Base-by-base conservation (phyloP, 805 yeast species). In the Nadsonia fulvescens region DNA sequence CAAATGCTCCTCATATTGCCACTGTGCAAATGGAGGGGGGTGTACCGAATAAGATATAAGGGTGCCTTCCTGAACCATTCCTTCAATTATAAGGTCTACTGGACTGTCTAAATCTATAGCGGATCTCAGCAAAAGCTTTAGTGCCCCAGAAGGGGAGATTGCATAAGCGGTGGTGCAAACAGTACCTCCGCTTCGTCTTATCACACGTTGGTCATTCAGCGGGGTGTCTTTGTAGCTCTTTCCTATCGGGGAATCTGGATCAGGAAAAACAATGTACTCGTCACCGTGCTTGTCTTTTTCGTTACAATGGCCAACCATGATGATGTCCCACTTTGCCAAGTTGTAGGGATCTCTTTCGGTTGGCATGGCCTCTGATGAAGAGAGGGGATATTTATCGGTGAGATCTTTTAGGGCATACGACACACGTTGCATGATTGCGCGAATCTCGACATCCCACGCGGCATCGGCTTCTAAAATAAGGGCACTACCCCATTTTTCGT, bases 391-490 rank as follows among this genome's bases (percentile, higher is more conserved):
- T 14, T 11, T 16, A 6, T 6, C 6, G 12, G 18, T 28, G 9
- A 32, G 20, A 14, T 33, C 20, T 11, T 29, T 12, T 6, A 33
- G 24, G 10, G 27, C 36, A 11, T 14, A 14, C 4, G 36, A 25
- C 9, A 24, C 16, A 4, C 24, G 25, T 5, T 11, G 14, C 20
- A 18, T 29, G n/a, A 14, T 15, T 3, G 17, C 19, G 22, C 23
- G 12, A 14, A 32, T 18, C 15, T 30, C 23, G 14, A 23, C 15
- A 15, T 32, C 36, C 32, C 34, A 32, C 3, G 34, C 24, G 8
- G 34, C 34, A 14, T 32, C 34, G 6, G 31, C 34, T 17, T 32
- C 36, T 25, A 32, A 15, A 6, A 32, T 20, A 5, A 32, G 17
- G 19, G 27, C 22, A 12, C 29, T 27, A 4, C 11, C 11, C 32